Evolutionary conservation across 768 basidiomycete species (phyloP).

Genomic region (Mycena alexandri): DNA sequence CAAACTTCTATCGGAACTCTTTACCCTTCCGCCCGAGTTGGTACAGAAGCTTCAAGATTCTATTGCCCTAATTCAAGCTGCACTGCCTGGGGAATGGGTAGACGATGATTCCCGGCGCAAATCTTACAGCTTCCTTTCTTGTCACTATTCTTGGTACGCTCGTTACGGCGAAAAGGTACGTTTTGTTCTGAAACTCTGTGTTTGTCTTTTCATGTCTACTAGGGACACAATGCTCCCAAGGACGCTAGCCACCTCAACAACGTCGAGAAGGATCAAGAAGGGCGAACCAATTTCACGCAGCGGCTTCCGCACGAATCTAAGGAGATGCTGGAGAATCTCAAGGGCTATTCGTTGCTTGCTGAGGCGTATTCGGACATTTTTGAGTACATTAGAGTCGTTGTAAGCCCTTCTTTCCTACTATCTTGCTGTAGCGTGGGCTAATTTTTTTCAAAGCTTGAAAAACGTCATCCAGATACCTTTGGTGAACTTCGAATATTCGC

Average conservation of each 20-base stretch:
- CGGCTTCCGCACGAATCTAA: conserved; percentile 2
- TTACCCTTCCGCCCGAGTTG: neutral
- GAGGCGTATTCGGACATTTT: conserved; percentile 25
- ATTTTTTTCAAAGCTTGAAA: too few relatives aligned
- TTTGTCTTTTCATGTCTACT: too few relatives aligned
- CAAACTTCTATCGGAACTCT: neutral
- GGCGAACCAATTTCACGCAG: conserved; percentile 7
- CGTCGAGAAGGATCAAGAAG: neutral
- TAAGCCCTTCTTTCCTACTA: conserved; percentile 9
- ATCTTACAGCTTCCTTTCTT: neutral
- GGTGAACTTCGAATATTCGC: conserved; percentile 37
- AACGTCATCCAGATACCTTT: conserved; percentile 40
- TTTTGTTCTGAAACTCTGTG: too few relatives aligned
- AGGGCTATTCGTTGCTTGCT: conserved; percentile 1
- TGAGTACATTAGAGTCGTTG: conserved; percentile 16
- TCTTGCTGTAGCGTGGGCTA: too few relatives aligned
- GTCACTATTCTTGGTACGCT: too few relatives aligned
- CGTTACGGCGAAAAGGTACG: too few relatives aligned
- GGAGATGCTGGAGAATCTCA: conserved; percentile 5
- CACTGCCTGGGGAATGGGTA: conserved; percentile 8
- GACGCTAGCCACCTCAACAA: too few relatives aligned
- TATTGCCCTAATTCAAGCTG: neutral
- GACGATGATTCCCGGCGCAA: neutral
- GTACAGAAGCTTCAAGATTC: neutral
- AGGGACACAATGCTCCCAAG: too few relatives aligned